Evolutionary conservation across 2,329 filamentous ascomycete species (phyloP), one percentile per base, ranked within the genome.

Genomic region (Fusarium piperis): DNA sequence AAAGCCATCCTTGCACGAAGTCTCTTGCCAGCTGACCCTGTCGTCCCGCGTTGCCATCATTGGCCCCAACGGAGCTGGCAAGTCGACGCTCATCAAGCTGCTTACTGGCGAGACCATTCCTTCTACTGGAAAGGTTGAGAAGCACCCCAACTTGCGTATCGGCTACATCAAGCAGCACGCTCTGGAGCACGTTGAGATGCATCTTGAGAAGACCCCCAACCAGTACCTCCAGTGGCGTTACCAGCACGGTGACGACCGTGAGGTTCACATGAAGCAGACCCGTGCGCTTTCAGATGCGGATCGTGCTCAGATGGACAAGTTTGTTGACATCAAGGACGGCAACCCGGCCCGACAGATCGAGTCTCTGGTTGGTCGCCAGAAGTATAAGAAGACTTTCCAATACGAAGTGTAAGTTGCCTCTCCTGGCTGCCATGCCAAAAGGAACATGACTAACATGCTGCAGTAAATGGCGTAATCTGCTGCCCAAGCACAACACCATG

Each of bases 81-180:
- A 99, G 84, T 98, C 95, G 13, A 99, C 96, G 0, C 90, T 99
- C 70, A 98, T 99, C 85, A 99, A 99, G 86, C 88, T 99, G 67
- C 88, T 99, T 65, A 99, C 96, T 12, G 96, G 95, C 75, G 96
- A 98, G 82, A 90, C 91, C 20, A 92, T 98, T 73, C 96, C 94
- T 16, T 92, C 92, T 70, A 83, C 84, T 20, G 96, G 96, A 71
- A 94, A 91, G 80, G 96, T 99, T 26, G 95, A 98, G 87, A 98
- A 98, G 87, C 96, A 99, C 82, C 96, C 96, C 74, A 99, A 99
- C 82, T 85, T 99, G 79, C 95, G 96, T 87, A 98, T 99, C 77
- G 96, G 96, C 61, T 99, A 99, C 86, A 98, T 99, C 86, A 98
- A 98, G 86, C 96, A 99, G 86, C 96, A 99, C 83, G 96, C 96